phyloP scores from a whole-genome alignment of 176 grass and related monocot genomes.

The Elaeis guineensis region DNA sequence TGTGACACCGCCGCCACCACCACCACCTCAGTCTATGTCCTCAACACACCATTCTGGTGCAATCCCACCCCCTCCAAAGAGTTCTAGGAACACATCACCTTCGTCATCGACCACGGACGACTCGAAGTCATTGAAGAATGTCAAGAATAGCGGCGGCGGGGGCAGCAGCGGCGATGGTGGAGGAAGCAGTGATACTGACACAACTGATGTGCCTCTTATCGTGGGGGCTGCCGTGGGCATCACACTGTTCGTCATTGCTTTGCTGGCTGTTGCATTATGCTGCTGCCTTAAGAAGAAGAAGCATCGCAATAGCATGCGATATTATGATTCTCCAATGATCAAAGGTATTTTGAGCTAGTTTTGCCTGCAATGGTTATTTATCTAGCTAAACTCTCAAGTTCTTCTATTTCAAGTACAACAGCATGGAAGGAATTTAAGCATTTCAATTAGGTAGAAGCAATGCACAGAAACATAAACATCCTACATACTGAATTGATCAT shows the following conservation, averaged over 20 bases:
- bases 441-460: too few species aligned
- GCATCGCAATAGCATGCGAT: conserved; percentile 24
- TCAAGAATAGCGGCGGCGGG: not conserved
- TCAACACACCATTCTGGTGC: not conserved
- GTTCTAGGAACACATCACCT: conserved; percentile 3
- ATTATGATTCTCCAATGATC: conserved; percentile 18
- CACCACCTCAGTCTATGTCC: conserved; percentile 6
- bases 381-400: not conserved
- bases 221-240: conserved; percentile 35
- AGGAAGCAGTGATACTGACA: not conserved
- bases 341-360: conserved; percentile 17
- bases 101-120: not conserved
- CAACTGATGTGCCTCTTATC: conserved; percentile 2
- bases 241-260: conserved; percentile 25
- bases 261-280: conserved; percentile 35
- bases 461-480: too few species aligned
- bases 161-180: not conserved
- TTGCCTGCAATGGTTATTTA: too few species aligned
- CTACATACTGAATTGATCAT: too few species aligned
- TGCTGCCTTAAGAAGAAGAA: conserved; percentile 45
- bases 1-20: not conserved
- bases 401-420: not conserved
- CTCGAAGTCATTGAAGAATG: not conserved
- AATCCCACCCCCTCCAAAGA: not conserved
- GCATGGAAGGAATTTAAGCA: too few species aligned